Percentiles rank a stretch among this genome's conserved stretches.
These are phyloP conservation scores for Obba rivulosa DNA, from an alignment of 768 basidiomycete genomes.

Conservation along the genomic window DNA sequence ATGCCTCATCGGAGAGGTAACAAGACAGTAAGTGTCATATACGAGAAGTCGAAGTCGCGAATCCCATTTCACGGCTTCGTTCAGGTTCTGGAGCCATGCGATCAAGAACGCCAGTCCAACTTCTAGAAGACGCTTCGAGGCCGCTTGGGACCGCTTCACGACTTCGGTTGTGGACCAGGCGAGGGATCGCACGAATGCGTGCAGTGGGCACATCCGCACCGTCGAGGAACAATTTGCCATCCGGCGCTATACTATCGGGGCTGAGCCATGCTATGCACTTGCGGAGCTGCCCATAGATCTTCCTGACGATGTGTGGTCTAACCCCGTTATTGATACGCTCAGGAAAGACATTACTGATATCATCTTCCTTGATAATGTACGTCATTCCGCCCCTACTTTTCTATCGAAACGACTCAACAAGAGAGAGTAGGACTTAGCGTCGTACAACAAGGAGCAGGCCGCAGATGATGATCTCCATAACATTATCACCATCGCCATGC, in stretches of 20 bases:
- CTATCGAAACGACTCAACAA: no score
- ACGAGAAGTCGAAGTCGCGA: background rate
- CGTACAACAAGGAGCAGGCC: slow-evolving; percentile 26
- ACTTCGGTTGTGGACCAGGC: slow-evolving; percentile 20
- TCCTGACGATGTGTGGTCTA: slow-evolving; percentile 50
- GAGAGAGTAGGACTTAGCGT: slow-evolving; percentile 5
- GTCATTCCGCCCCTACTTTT: slow-evolving; percentile 17
- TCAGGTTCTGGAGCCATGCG: slow-evolving; percentile 9
- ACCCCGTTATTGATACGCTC: slow-evolving; percentile 45
- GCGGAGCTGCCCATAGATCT: slow-evolving; percentile 46
- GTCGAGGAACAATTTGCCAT: slow-evolving; percentile 20
- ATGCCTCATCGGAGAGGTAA: slow-evolving; percentile 16
- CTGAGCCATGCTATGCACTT: slow-evolving; percentile 16
- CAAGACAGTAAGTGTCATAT: slow-evolving; percentile 14
- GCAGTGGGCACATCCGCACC: slow-evolving; percentile 7
- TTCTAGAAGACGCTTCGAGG: slow-evolving; percentile 15
- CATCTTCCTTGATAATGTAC: slow-evolving; percentile 62
- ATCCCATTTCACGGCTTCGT: background rate
- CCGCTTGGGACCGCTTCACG: slow-evolving; percentile 18
- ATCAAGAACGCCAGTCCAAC: slow-evolving; percentile 6
- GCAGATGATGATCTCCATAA: slow-evolving; percentile 22
- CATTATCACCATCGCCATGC: slow-evolving; percentile 23
- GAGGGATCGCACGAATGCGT: slow-evolving; percentile 13
- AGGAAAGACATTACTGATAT: slow-evolving; percentile 53
- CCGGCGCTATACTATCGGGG: slow-evolving; percentile 21